A percentile compares a stretch with the other conserved stretches of the same genome.
phyloP scores from a whole-genome alignment of 768 basidiomycete genomes.

The Leccinellum luteum region DNA sequence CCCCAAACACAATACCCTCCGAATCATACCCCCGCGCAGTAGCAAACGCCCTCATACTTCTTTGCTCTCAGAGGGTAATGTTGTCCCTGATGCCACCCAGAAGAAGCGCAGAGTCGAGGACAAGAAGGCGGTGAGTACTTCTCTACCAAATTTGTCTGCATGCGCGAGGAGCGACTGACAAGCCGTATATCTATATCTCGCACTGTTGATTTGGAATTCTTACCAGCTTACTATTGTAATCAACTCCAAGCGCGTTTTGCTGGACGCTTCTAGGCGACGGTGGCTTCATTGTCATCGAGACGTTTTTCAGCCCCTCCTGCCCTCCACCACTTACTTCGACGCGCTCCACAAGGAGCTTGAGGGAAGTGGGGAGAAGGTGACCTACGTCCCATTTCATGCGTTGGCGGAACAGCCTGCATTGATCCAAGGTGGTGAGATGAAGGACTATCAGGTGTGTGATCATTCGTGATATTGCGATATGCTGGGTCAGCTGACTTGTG shows the following conservation, averaged over 20 bases:
- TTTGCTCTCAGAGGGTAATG: slow-evolving; percentile 5
- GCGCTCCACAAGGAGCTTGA: slow-evolving; percentile 31
- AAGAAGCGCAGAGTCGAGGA: slow-evolving; percentile 36
- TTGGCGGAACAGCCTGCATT: slow-evolving; percentile 48
- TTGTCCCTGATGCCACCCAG: neutral
- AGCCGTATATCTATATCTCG: neutral
- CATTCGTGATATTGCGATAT: neutral
- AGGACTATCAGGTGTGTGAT: slow-evolving; percentile 61
- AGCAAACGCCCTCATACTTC: slow-evolving; percentile 19
- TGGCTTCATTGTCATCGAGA: slow-evolving; percentile 47
- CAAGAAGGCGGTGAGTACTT: slow-evolving; percentile 39
- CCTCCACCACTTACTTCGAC: slow-evolving; percentile 39
- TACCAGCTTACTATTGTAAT: slow-evolving; percentile 40
- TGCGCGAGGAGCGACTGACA: neutral
- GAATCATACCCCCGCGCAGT: slow-evolving; percentile 10
- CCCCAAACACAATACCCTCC: slow-evolving; percentile 1
- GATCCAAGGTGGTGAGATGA: slow-evolving; percentile 58
- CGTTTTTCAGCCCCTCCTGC: slow-evolving; percentile 48
- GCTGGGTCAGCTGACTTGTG: neutral
- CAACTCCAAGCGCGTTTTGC: slow-evolving; percentile 34
- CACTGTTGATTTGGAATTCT: neutral
- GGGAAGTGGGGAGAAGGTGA: slow-evolving; percentile 26
- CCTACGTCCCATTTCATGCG: slow-evolving; percentile 37
- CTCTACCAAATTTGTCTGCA: neutral
- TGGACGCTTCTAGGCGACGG: slow-evolving; percentile 42